phyloP scores from a whole-genome alignment of 768 basidiomycete genomes.

The Russula brevipes region DNA sequence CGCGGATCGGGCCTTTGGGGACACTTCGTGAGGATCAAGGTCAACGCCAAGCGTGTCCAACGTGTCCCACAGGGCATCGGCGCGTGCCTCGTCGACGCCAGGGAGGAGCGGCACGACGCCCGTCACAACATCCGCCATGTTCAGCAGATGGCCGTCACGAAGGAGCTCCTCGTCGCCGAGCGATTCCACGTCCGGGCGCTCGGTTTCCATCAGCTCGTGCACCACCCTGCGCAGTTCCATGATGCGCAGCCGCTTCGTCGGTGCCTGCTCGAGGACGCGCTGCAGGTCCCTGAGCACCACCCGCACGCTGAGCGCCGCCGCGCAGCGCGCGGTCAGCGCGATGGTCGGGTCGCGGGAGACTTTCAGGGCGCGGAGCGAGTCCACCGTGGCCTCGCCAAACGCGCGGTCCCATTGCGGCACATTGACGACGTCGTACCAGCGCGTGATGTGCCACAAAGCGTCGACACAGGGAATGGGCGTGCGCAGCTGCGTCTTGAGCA shows the following conservation, averaged over 20 bases:
- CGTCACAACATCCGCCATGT: constrained; percentile 1
- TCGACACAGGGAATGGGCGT: constrained; percentile 3
- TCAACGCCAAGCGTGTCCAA: background rate
- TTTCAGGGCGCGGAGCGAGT: constrained; percentile 9
- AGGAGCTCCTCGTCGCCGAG: constrained; percentile 1
- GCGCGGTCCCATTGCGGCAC: constrained; percentile 8
- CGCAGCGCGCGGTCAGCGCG: constrained; percentile 6
- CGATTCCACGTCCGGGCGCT: background rate
- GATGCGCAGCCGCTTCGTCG: constrained; percentile 3
- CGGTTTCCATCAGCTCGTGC: background rate
- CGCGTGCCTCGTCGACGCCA: constrained; percentile 5
- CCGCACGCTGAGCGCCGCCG: constrained; percentile 2
- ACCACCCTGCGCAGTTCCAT: constrained; percentile 3
- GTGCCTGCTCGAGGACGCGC: background rate
- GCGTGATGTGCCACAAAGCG: constrained; percentile 12
- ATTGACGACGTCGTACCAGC: constrained; percentile 2
- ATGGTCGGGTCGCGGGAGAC: constrained; percentile 4
- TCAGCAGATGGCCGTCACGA: constrained; percentile 8
- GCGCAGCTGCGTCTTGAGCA: constrained; percentile 4
- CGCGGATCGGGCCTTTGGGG: background rate
- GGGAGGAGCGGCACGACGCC: constrained; percentile 7
- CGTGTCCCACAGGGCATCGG: constrained; percentile 4
- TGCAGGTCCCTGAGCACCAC: constrained; percentile 11
- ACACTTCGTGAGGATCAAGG: background rate
- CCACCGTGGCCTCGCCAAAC: constrained; percentile 5